These are phyloP conservation scores for Haematococcus sp. DNA, from an alignment of 139 green algal species.

Conservation along the genomic window DNA sequence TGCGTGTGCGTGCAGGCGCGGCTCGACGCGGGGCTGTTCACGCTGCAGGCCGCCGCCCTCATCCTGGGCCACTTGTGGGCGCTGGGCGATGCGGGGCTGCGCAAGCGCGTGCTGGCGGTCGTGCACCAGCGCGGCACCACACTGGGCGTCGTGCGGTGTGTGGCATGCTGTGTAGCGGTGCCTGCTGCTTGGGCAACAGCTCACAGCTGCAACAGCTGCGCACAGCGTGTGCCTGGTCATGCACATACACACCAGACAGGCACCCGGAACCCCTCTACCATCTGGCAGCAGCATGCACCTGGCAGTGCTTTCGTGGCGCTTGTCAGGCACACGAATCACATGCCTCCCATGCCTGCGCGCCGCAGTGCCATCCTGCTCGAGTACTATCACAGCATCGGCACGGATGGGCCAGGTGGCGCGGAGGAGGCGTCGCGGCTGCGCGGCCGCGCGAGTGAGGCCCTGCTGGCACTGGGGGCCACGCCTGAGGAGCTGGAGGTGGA, in stretches of 20 bases:
- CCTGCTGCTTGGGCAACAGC: not conserved
- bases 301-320: constrained; percentile 1
- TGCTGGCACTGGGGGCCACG: constrained; percentile 31
- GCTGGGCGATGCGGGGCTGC: constrained; percentile 62
- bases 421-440: not conserved
- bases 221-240: too few relatives aligned
- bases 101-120: constrained; percentile 65
- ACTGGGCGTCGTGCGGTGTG: constrained; percentile 54
- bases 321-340: not conserved
- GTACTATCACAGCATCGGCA: constrained; percentile 27
- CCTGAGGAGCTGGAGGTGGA: constrained; percentile 25
- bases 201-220: not conserved
- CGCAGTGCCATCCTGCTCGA: constrained; percentile 47
- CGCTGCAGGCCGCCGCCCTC: constrained; percentile 70
- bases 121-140: constrained; percentile 75
- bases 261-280: too few relatives aligned
- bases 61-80: constrained; percentile 75
- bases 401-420: constrained; percentile 13
- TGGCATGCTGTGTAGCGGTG: not conserved
- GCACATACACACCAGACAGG: not conserved
- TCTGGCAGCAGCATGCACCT: too few relatives aligned
- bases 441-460: constrained; percentile 10
- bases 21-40: constrained; percentile 80
- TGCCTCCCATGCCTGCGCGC: not conserved
- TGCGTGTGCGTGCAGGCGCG: constrained; percentile 23